A percentile compares a stretch with the other conserved stretches of the same genome.
Conservation (phyloP, 140 eudicot species). For the Cichorium intybus region DNA sequence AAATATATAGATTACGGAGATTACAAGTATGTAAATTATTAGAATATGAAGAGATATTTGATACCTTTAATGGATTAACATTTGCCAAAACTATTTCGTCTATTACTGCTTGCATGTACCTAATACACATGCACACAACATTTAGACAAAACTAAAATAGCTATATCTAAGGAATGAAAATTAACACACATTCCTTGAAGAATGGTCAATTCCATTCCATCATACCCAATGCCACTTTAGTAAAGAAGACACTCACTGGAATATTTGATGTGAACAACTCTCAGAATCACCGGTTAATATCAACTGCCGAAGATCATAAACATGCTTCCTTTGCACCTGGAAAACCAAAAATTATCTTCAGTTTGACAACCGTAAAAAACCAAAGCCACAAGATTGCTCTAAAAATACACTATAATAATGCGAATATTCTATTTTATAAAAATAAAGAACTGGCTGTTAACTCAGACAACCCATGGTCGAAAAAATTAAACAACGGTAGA, state of each 20-base stretch:
- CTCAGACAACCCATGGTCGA: no score
- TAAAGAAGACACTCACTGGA: slow-evolving; percentile 57
- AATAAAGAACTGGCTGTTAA: no score
- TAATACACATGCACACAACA: slow-evolving; percentile 24
- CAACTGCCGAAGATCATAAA: slow-evolving; percentile 87
- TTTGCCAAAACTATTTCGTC: slow-evolving; percentile 74
- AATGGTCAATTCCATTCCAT: no score
- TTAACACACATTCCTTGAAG: no score
- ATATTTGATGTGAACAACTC: slow-evolving; percentile 82
- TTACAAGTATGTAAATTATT: slow-evolving; percentile 4
- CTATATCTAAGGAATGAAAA: no score
- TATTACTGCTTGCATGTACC: slow-evolving; percentile 99
- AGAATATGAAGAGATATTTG: slow-evolving; percentile 14
- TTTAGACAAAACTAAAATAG: not conserved
- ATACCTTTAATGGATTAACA: slow-evolving; percentile 77
- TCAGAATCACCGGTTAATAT: slow-evolving; percentile 78
- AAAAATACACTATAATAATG: not conserved
- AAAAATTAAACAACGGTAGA: no score
- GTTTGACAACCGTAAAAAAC: not conserved
- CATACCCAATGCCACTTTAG: not conserved
- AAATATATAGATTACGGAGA: slow-evolving; percentile 1
- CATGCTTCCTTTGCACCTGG: slow-evolving; percentile 99
- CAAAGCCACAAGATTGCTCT: not conserved
- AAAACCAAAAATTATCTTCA: slow-evolving; percentile 18
- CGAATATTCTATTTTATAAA: no score